Evolutionary conservation across 768 basidiomycete genomes (phyloP), one percentile per base, ranked within the genome.

Genomic region (Sistotremastrum niveocremeum): DNA sequence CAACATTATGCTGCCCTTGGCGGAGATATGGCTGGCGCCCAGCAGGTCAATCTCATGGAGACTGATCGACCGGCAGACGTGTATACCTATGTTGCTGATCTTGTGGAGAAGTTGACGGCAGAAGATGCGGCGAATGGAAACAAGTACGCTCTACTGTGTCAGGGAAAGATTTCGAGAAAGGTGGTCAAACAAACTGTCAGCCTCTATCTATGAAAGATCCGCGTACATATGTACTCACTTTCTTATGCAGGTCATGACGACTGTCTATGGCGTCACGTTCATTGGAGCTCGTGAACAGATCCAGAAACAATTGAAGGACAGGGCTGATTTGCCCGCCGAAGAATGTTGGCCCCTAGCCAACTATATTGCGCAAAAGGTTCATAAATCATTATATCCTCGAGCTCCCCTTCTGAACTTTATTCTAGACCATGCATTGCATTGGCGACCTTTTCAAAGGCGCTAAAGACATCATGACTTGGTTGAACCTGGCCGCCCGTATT

Each of bases 1-100:
- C 95, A 99, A 65, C 94, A 99, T 61, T 99, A 99, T 56, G 95
- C 95, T 5, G 95, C 95, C 0, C 77, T 99, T 4, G 95, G 95
- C 39, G 94, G 95, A 4, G 95, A 98, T 58, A 69, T 71, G 8
- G 70, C 73, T 34, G 95, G 95, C 48, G 95, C 95, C 1, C 67
- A 69, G 48, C 93, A 97, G 57, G 95, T 99, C 58, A 99, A 99
- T 59, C 69, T 99, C 43, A 74, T 75, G 35, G 80, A 78, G 6
- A 79, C 81, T 0, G 88, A 90, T 50, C 70, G 80, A 30, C 95
- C 95, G 0, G 84, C 89, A 34, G 95, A 99, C 57, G 93, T 98
- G 48, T 99, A 99, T 61, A 83, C 89, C 3, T 82, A 80, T 54
- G 91, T 98, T 31, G 87, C 88, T 11, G 65, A 74, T 52, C 84